Evolutionary conservation across 1,284 basidiomycete genomes (phyloP), one percentile per base, ranked within the genome.

Genomic region (Chiua sp.): DNA sequence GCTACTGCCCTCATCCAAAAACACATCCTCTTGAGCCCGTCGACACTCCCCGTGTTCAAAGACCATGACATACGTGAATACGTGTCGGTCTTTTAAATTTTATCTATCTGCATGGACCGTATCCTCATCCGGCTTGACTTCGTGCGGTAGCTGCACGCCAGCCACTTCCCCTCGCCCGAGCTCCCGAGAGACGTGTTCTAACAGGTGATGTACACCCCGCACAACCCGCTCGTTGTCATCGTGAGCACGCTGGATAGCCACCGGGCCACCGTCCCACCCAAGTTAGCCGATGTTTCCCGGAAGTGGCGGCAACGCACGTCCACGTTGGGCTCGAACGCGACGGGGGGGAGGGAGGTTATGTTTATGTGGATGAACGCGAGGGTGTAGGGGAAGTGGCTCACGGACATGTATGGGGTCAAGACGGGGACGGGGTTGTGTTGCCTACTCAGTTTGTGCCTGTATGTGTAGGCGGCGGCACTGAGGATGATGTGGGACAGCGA

Each of bases 331-430:
- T n/a, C n/a, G n/a, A n/a, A n/a, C n/a, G n/a, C n/a, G n/a, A n/a
- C n/a, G n/a, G n/a, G n/a, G n/a, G 57, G 50, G 51, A 79, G 86
- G 51, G 85, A 88, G 18, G 88, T 96, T 0, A 84, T 95, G 55
- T 97, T 96, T 75, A 83, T 88, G 11, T 93, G 88, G 87, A 94
- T 96, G 84, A 92, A 97, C 69, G 84, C 79, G 0, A 86, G 86
- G 28, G 83, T 82, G 71, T 96, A 94, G 94, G 80, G 76, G 22
- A 87, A 84, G 57, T 97, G 94, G 94, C 78, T 96, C 75, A 93
- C 91, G 80, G 88, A 87, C 65, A 94, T 93, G 85, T 97, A 96
- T 74, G 88, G 88, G 2, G 77, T 93, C 62, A 77, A 78, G 57
- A 50, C 71, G 28, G 49, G 50, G 1, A 79, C 82, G 16, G 78